Percentiles rank a stretch among this genome's conserved stretches.
phyloP scores from a whole-genome alignment of 345 rosid genomes.

The Isatis tinctoria region DNA sequence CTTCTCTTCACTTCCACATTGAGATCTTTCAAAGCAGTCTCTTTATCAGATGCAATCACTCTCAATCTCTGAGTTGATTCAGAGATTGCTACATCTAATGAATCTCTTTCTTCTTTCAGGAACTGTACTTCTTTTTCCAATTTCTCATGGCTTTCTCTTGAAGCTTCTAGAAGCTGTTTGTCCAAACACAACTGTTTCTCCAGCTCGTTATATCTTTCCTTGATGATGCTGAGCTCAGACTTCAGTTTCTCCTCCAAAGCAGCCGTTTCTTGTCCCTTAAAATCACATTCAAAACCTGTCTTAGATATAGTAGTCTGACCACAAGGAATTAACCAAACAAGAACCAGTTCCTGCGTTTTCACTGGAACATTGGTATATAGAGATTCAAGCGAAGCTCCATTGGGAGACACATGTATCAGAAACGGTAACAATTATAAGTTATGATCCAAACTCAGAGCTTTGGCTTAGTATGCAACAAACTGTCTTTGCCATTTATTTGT shows the following conservation, averaged over 20 bases:
- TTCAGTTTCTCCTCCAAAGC: constrained; percentile 40
- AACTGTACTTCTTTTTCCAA: constrained; percentile 54
- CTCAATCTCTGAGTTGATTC: constrained; percentile 49
- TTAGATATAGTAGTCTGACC: constrained; percentile 28
- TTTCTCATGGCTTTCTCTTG: constrained; percentile 43
- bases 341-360: background rate
- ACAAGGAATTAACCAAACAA: background rate
- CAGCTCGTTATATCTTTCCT: constrained; percentile 43
- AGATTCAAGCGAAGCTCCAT: background rate
- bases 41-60: constrained; percentile 46
- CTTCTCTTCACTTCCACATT: constrained; percentile 57
- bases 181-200: constrained; percentile 45
- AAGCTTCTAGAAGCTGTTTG: constrained; percentile 47
- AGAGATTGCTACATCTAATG: constrained; percentile 35
- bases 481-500: background rate
- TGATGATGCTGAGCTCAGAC: constrained; percentile 43
- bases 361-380: background rate
- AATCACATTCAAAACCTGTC: constrained; percentile 44
- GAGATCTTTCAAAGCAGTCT: constrained; percentile 56
- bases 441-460: background rate
- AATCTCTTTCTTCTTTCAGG: constrained; percentile 62
- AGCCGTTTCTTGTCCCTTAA: constrained; percentile 56
- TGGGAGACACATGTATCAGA: background rate
- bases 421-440: background rate
- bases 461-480: constrained; percentile 2